phyloP scores from a whole-genome alignment of 768 basidiomycete species.

The Naganishia onofrii region DNA sequence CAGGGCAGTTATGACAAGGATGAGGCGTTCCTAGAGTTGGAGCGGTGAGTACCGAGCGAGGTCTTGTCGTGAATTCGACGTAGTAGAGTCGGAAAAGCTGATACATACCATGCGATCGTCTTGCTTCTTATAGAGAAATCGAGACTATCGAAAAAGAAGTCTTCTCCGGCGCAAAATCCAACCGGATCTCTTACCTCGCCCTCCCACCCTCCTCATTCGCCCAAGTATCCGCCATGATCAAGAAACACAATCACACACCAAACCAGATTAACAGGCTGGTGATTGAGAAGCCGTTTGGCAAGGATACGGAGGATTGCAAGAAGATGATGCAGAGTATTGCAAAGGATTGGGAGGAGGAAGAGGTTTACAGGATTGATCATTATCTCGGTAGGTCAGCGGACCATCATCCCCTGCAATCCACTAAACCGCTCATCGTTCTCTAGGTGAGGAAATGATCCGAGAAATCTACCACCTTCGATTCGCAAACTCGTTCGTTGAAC shows the following conservation, averaged over 20 bases:
- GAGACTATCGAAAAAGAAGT: constrained; percentile 7
- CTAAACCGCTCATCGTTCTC: neutral
- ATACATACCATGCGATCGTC: too few species aligned
- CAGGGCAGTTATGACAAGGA: constrained; percentile 53
- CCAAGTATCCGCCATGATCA: constrained; percentile 28
- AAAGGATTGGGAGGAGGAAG: constrained; percentile 34
- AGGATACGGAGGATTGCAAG: constrained; percentile 32
- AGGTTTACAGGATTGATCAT: constrained; percentile 35
- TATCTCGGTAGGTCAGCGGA: constrained; percentile 20
- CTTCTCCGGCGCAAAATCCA: constrained; percentile 23
- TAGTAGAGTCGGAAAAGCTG: too few species aligned
- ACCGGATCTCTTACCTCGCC: constrained; percentile 33
- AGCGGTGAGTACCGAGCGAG: neutral
- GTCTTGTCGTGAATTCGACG: too few species aligned
- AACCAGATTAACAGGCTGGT: constrained; percentile 24
- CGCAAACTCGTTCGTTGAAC: constrained; percentile 31
- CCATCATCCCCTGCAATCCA: neutral
- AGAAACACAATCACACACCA: constrained; percentile 30
- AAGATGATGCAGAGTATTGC: constrained; percentile 32
- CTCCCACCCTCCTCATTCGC: constrained; percentile 35
- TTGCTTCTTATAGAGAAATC: constrained; percentile 5
- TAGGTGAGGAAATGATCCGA: constrained; percentile 21
- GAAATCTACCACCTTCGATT: constrained; percentile 24
- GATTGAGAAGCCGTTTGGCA: constrained; percentile 37
- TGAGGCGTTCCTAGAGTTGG: constrained; percentile 42